phyloP scores from a whole-genome alignment of 2,329 filamentous ascomycete species.

The Botrytis tulipae region DNA sequence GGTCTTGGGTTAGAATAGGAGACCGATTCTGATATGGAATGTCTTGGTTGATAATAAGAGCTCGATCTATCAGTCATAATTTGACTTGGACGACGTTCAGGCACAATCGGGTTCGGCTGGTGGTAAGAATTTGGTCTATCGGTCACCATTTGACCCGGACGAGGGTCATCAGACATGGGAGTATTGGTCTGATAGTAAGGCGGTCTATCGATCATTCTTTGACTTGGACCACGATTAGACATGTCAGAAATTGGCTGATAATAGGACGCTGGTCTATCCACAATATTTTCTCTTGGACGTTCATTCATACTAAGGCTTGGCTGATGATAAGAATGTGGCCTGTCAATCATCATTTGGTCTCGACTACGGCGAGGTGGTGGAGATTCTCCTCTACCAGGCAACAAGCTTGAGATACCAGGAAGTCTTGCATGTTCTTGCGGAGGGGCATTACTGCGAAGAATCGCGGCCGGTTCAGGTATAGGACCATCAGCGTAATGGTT shows the following conservation, averaged over 20 bases:
- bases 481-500: slow-evolving; percentile 49
- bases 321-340: slow-evolving; percentile 22
- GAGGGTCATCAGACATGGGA: background rate
- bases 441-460: slow-evolving; percentile 41
- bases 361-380: slow-evolving; percentile 63
- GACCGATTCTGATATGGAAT: slow-evolving; percentile 3
- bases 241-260: background rate
- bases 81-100: slow-evolving; percentile 35
- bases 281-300: background rate
- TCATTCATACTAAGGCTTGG: slow-evolving; percentile 39
- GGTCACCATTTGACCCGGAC: background rate
- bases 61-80: slow-evolving; percentile 35
- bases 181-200: background rate
- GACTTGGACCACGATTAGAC: background rate
- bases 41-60: slow-evolving; percentile 35
- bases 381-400: slow-evolving; percentile 63
- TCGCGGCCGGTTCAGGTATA: slow-evolving; percentile 29
- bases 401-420: slow-evolving; percentile 90
- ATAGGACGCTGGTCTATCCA: background rate
- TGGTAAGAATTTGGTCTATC: slow-evolving; percentile 40
- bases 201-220: background rate
- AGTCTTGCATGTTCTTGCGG: slow-evolving; percentile 57
- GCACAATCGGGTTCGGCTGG: slow-evolving; percentile 26
- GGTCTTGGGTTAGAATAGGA: slow-evolving; percentile 22
- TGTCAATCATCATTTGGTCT: slow-evolving; percentile 78